phyloP scores from a whole-genome alignment of 2,329 filamentous ascomycete species.

The Aspergillus sp. region DNA sequence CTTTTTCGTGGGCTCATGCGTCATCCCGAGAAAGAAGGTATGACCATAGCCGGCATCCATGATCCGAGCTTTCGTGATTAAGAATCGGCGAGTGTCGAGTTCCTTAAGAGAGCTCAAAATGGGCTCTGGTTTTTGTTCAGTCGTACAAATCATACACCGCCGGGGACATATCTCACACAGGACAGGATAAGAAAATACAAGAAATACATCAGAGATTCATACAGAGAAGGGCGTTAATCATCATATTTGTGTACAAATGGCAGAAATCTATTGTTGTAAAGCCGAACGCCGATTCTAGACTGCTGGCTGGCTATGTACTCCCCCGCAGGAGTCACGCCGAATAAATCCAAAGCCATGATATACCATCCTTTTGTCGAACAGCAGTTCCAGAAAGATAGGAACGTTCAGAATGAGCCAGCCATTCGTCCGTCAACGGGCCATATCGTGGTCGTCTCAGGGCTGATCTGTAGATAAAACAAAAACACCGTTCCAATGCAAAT shows the following conservation, averaged over 20 bases:
- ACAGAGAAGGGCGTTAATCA: neutral
- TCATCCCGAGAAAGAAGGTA: neutral
- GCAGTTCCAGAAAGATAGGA: slow-evolving; percentile 15
- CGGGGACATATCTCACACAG: slow-evolving; percentile 4
- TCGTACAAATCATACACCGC: slow-evolving; percentile 8
- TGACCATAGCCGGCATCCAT: neutral
- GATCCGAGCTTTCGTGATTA: neutral
- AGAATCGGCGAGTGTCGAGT: neutral
- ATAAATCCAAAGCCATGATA: slow-evolving; percentile 22
- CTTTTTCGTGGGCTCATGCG: neutral
- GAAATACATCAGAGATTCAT: neutral
- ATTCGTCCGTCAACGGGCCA: slow-evolving; percentile 6
- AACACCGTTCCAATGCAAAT: slow-evolving; percentile 39
- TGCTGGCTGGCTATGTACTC: slow-evolving; percentile 5
- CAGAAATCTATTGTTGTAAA: slow-evolving; percentile 31
- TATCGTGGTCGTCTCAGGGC: neutral
- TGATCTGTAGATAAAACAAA: slow-evolving; percentile 10
- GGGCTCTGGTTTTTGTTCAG: neutral
- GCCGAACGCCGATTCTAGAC: slow-evolving; percentile 24
- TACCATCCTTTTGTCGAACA: slow-evolving; percentile 31
- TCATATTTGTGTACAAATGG: slow-evolving; percentile 13
- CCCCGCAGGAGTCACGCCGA: slow-evolving; percentile 4
- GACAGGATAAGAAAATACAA: slow-evolving; percentile 8
- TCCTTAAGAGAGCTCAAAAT: neutral
- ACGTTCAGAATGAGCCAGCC: slow-evolving; percentile 6